Evolutionary conservation across 2,329 filamentous ascomycete species (phyloP).

Genomic region (Fusarium nodosum): DNA sequence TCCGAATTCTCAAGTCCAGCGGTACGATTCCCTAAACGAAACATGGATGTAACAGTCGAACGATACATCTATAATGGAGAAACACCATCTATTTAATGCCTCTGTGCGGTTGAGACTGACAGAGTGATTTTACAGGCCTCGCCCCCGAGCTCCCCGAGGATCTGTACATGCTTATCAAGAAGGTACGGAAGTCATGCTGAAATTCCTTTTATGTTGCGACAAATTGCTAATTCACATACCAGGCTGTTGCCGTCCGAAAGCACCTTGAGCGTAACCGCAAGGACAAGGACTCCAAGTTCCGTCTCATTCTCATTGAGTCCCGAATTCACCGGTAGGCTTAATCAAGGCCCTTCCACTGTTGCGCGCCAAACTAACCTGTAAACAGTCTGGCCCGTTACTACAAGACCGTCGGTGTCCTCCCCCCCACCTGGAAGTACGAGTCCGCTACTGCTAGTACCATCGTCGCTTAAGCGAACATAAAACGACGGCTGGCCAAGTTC

Average conservation of each 20-base stretch:
- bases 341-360: not conserved
- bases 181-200: conserved; percentile 69
- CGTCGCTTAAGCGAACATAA: conserved; percentile 77
- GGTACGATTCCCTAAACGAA: conserved; percentile 76
- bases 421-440: conserved; percentile 99
- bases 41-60: conserved; percentile 48
- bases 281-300: conserved; percentile 99
- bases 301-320: conserved; percentile 99
- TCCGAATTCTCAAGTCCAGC: conserved; percentile 96
- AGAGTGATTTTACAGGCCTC: conserved; percentile 94
- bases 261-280: conserved; percentile 99
- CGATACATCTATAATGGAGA: conserved; percentile 49
- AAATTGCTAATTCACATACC: conserved; percentile 26
- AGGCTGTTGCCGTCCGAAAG: conserved; percentile 99
- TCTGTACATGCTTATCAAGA: conserved; percentile 99
- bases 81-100: conserved; percentile 66
- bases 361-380: not conserved
- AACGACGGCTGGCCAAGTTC: conserved; percentile 35
- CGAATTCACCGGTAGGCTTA: conserved; percentile 83
- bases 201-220: not conserved
- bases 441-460: conserved; percentile 94
- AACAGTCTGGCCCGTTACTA: conserved; percentile 94
- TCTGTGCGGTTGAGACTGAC: conserved; percentile 95
- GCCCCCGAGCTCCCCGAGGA: conserved; percentile 99
- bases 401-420: conserved; percentile 89